Evolutionary conservation across 345 rosid genomes (phyloP).

Genomic region (Hirschfeldia incana): DNA sequence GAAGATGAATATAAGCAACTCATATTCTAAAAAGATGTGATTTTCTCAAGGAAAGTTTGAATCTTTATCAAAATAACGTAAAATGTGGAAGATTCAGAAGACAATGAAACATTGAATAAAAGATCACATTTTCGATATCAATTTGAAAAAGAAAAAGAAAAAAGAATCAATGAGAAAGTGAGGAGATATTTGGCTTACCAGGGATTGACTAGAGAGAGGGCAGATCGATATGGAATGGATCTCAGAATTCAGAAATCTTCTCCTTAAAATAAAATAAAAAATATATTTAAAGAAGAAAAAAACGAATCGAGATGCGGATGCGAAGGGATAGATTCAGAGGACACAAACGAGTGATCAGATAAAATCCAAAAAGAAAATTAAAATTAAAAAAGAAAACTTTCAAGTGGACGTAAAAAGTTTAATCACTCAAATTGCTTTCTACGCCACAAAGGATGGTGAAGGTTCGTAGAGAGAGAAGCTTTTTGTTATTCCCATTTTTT

Average conservation of each 20-base stretch:
- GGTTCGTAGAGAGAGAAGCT: conserved; percentile 18
- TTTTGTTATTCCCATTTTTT: not conserved
- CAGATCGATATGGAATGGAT: conserved; percentile 21
- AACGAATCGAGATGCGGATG: conserved; percentile 13
- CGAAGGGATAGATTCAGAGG: conserved; percentile 17
- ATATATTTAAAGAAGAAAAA: not conserved
- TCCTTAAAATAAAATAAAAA: not conserved
- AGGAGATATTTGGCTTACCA: conserved; percentile 28
- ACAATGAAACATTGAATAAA: not conserved
- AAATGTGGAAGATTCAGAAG: not conserved
- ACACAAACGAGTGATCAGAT: conserved; percentile 38
- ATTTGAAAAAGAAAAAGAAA: not conserved
- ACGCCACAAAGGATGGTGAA: conserved; percentile 20
- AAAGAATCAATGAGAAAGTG: conserved; percentile 1
- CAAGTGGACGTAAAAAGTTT: conserved; percentile 34
- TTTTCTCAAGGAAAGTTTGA: conserved; percentile 9
- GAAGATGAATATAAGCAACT: not conserved
- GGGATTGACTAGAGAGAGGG: conserved; percentile 10
- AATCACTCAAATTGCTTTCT: conserved; percentile 14
- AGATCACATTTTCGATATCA: not conserved
- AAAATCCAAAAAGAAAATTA: conserved; percentile 9
- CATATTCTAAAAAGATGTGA: not conserved
- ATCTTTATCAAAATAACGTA: conserved; percentile 5
- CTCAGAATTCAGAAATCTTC: conserved; percentile 26
- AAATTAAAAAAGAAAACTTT: conserved; percentile 17